Evolutionary conservation across 1,284 basidiomycete species (phyloP), one percentile per base, ranked within the genome.

Genomic region (Mycena citricolor): DNA sequence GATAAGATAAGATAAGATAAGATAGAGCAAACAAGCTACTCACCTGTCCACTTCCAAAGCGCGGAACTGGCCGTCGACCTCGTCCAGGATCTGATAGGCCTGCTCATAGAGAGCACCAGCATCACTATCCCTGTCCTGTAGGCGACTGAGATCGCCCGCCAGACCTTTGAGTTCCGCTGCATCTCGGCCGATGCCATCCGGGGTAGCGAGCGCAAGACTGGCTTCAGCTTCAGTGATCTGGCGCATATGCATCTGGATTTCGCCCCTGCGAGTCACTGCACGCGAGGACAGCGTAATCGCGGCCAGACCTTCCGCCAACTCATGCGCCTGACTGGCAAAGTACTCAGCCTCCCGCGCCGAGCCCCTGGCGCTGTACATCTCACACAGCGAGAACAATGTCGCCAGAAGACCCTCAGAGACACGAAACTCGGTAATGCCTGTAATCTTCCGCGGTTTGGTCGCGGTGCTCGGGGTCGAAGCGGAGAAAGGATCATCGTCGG

Each of bases 281-380:
- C 85, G 76, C 16, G 81, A 77, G 2, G 76, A 61, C 56, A 88
- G 69, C 0, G 79, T 74, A 3, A 83, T 78, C 0, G 85, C 78
- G 42, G 81, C 81, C 11, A 91, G 60, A 3, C 81, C 71, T 30
- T 74, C 69, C 0, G 89, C 85, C 4, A 94, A 68, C 16, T 83
- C 77, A 10, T 76, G 68, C 0, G 85, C 87, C 57, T 91, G 84
- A 29, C 81, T 71, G 1, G 85, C 72, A 60, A 91, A 94, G 57
- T 87, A 92, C 51, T 90, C 83, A 4, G 87, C 82, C 56, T 93
- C 90, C 20, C 85, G 79, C 6, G 82, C 78, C 2, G 90, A 90
- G 0, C 93, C 93, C 5, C 89, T 77, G 0, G 70, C 61, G 13
- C 80, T 71, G 54, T 91, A 87, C 0, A 77, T 71, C 4, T 77